These are phyloP conservation scores for Exserohilum turcica DNA, from an alignment of 2,329 filamentous ascomycete species.

Conservation along the genomic window DNA sequence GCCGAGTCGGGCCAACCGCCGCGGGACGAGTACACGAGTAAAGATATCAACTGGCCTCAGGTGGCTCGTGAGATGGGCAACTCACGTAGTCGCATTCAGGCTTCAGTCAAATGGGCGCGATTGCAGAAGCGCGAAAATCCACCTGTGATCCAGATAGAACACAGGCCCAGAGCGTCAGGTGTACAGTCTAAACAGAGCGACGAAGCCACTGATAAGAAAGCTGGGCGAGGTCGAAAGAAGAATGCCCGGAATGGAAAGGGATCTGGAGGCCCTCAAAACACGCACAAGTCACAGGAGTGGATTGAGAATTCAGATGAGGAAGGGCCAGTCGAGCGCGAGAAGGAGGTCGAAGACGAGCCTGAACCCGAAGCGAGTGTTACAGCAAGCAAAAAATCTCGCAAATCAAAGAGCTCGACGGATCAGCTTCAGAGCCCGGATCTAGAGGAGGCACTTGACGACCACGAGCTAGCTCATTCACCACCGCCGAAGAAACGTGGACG, in stretches of 20 bases:
- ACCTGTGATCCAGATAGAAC: slow-evolving; percentile 17
- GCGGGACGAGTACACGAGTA: slow-evolving; percentile 53
- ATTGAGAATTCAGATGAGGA: background rate
- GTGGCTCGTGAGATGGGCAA: slow-evolving; percentile 67
- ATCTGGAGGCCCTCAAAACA: background rate
- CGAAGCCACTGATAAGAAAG: background rate
- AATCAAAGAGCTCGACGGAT: background rate
- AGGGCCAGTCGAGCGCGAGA: background rate
- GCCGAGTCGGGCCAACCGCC: slow-evolving; percentile 22
- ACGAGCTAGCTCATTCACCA: background rate
- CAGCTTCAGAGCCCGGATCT: background rate
- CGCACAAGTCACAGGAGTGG: background rate
- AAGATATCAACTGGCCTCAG: slow-evolving; percentile 67
- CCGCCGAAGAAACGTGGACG: background rate
- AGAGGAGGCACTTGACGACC: background rate
- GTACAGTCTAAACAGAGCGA: background rate
- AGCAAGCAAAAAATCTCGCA: background rate
- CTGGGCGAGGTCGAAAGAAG: background rate
- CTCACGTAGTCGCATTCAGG: slow-evolving; percentile 69
- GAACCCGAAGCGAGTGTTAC: background rate
- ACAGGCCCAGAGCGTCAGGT: slow-evolving; percentile 10
- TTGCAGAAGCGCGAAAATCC: slow-evolving; percentile 17
- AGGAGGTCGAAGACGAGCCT: background rate
- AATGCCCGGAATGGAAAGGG: background rate
- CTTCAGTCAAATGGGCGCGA: slow-evolving; percentile 68